Evolutionary conservation across 208 protist species (phyloP).

Genomic region (Trypanosoma cruzi): DNA sequence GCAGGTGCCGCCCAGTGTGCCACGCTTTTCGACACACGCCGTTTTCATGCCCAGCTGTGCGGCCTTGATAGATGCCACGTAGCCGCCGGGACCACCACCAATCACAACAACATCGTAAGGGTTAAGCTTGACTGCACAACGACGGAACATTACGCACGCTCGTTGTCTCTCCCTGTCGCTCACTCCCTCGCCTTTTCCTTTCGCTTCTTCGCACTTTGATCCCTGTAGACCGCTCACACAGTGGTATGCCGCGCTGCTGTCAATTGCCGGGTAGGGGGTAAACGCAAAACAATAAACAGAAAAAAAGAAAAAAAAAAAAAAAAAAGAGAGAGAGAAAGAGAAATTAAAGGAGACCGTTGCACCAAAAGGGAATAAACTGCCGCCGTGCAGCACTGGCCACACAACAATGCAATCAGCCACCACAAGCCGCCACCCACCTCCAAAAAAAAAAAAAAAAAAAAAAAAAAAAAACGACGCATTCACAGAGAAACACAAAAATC

Average conservation of each 20-base stretch:
- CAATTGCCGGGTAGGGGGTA: not conserved
- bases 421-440: too few species aligned
- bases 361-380: not conserved
- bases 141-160: constrained; percentile 58
- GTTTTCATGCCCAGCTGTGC: constrained; percentile 99
- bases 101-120: constrained; percentile 98
- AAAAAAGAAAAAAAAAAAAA: constrained; percentile 5
- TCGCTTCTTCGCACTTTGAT: not conserved
- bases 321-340: not conserved
- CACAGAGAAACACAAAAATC: not conserved
- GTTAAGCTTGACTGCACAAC: constrained; percentile 41
- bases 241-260: not conserved
- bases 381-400: not conserved
- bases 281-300: not conserved
- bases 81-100: constrained; percentile 99
- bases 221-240: not conserved
- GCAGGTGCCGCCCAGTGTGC: constrained; percentile 98
- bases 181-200: not conserved
- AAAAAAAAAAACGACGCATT: not conserved
- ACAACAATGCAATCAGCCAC: too few species aligned
- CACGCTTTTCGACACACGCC: constrained; percentile 98
- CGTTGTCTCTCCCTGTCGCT: not conserved
- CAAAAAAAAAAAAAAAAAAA: not conserved
- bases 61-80: constrained; percentile 99
- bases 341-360: constrained; percentile 27